A percentile compares a stretch with the other conserved stretches of the same genome.
These are phyloP conservation scores for Neurospora sp. DNA, from an alignment of 495 filamentous ascomycete genomes.

Conservation along the genomic window DNA sequence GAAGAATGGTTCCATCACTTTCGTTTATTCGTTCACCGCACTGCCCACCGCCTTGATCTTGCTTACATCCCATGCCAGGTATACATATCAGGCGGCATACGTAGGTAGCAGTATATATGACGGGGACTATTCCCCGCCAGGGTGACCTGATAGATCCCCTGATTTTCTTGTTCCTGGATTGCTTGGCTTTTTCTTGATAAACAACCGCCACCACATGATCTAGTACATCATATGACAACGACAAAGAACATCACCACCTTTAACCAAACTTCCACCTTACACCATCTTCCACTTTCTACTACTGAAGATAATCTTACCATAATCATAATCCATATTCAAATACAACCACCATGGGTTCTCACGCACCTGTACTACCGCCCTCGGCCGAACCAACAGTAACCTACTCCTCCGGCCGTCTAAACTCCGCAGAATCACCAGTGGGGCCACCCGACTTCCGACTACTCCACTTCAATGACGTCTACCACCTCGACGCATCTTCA, in stretches of 20 bases:
- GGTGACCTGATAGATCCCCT: neutral
- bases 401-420: conserved; percentile 39
- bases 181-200: neutral
- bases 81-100: neutral
- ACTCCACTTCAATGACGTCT: conserved; percentile 87
- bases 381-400: conserved; percentile 27
- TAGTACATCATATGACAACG: neutral
- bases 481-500: conserved; percentile 69
- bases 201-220: neutral
- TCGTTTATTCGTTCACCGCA: neutral
- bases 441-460: conserved; percentile 60
- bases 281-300: neutral
- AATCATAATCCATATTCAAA: neutral
- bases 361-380: neutral
- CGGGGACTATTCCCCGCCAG: neutral
- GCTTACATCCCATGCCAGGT: neutral
- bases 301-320: neutral
- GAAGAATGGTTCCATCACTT: neutral
- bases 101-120: neutral
- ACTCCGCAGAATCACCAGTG: conserved; percentile 1
- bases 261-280: neutral
- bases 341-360: neutral
- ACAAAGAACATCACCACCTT: neutral
- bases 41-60: neutral
- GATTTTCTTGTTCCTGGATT: neutral